phyloP scores from a whole-genome alignment of 129 eudicot genomes.

The Silybum marianum region DNA sequence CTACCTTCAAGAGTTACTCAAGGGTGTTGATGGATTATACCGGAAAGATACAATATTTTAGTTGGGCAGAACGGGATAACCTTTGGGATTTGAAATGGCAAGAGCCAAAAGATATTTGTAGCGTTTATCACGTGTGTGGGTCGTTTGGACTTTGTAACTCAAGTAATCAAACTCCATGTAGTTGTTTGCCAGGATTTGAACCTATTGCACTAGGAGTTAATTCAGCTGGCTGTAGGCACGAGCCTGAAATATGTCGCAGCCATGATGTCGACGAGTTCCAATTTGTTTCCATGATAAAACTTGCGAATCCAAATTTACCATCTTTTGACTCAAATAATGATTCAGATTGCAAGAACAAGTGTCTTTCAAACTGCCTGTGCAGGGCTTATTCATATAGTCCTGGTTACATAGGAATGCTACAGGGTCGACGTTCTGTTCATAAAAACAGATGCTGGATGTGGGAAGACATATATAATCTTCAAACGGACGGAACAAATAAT shows the following conservation, averaged over 20 bases:
- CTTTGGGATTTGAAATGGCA: constrained; percentile 31
- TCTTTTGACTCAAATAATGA: not conserved
- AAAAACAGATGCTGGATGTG: constrained; percentile 32
- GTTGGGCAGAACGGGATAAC: not conserved
- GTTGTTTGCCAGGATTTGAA: constrained; percentile 35
- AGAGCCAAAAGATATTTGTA: constrained; percentile 33
- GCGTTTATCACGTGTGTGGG: constrained; percentile 30
- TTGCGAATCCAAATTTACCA: constrained; percentile 22
- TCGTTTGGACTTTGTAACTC: constrained; percentile 20
- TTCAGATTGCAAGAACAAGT: constrained; percentile 15
- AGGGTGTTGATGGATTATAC: constrained; percentile 33
- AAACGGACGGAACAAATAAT: not conserved
- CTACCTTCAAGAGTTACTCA: not conserved
- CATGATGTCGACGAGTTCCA: not conserved
- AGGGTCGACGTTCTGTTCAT: no score
- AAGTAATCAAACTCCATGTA: constrained; percentile 1
- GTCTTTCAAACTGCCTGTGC: constrained; percentile 16
- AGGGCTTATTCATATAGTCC: constrained; percentile 24
- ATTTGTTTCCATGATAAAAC: not conserved
- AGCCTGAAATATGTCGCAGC: not conserved
- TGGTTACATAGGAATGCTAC: not conserved
- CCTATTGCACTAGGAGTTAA: not conserved
- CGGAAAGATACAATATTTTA: constrained; percentile 37
- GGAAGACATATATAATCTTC: constrained; percentile 23
- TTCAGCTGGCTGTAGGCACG: constrained; percentile 29